These are phyloP conservation scores for Aquilaria sinensis DNA, from an alignment of 345 rosid species.

Conservation along the genomic window DNA sequence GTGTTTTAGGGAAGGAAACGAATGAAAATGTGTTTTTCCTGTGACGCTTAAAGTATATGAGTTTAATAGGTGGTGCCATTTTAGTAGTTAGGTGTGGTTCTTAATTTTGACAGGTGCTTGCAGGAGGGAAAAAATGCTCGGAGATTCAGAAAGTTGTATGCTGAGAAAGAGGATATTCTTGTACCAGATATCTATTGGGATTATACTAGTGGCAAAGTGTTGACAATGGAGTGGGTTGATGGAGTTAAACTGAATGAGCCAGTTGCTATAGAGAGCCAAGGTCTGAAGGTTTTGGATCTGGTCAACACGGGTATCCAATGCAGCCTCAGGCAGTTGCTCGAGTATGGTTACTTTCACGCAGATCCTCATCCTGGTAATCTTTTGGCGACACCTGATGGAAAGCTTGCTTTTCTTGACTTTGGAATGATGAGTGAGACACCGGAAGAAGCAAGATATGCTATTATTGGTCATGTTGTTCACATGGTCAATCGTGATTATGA, in stretches of 20 bases:
- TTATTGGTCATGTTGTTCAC: slow-evolving; percentile 91
- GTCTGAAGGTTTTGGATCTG: slow-evolving; percentile 90
- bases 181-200: slow-evolving; percentile 99
- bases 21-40: too few relatives aligned
- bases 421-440: slow-evolving; percentile 99
- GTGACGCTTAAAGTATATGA: too few relatives aligned
- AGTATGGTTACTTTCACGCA: slow-evolving; percentile 94
- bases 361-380: slow-evolving; percentile 99
- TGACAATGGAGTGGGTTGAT: slow-evolving; percentile 97
- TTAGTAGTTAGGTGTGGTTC: slow-evolving; percentile 25
- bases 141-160: slow-evolving; percentile 86
- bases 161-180: slow-evolving; percentile 85
- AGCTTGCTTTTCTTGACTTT: slow-evolving; percentile 95
- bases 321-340: slow-evolving; percentile 90
- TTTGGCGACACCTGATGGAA: slow-evolving; percentile 95
- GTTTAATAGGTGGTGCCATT: too few relatives aligned
- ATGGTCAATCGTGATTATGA: slow-evolving; percentile 95
- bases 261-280: slow-evolving; percentile 85
- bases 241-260: slow-evolving; percentile 91
- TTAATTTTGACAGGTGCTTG: slow-evolving; percentile 51
- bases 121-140: slow-evolving; percentile 98
- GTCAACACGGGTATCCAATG: slow-evolving; percentile 95
- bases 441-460: slow-evolving; percentile 92
- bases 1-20: too few relatives aligned
- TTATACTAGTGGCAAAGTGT: slow-evolving; percentile 80